phyloP scores from a whole-genome alignment of 164 flowering plant genomes.

The Platanus orientalis region DNA sequence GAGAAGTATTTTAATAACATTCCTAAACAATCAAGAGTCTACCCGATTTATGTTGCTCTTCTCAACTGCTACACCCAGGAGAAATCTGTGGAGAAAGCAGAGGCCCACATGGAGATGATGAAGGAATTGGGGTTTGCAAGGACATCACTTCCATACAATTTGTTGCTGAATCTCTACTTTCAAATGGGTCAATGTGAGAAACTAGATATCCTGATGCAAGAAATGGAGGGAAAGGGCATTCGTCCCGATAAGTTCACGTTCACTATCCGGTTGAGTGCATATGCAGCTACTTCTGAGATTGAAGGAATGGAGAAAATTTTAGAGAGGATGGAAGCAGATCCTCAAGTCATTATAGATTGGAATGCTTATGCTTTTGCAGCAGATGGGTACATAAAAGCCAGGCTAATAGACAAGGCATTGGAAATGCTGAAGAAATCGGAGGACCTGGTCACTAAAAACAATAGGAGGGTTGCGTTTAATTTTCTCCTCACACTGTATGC shows the following conservation, averaged over 20 bases:
- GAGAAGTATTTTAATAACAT: slow-evolving; percentile 34
- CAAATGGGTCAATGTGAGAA: slow-evolving; percentile 32
- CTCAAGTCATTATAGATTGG: slow-evolving; percentile 23
- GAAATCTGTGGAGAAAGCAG: slow-evolving; percentile 35
- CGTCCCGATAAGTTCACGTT: slow-evolving; percentile 24
- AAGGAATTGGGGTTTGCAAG: slow-evolving; percentile 25
- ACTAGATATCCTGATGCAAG: slow-evolving; percentile 32
- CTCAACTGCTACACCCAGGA: slow-evolving; percentile 32
- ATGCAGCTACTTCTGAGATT: slow-evolving; percentile 30
- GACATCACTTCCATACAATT: slow-evolving; percentile 27
- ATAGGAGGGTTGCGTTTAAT: slow-evolving; percentile 16
- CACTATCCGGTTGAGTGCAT: slow-evolving; percentile 28
- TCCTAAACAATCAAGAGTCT: slow-evolving; percentile 14
- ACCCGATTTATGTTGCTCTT: slow-evolving; percentile 32
- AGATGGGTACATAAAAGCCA: slow-evolving; percentile 36
- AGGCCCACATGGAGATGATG: slow-evolving; percentile 32
- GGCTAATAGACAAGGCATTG: slow-evolving; percentile 26
- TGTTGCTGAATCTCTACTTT: slow-evolving; percentile 32
- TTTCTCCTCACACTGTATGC: slow-evolving; percentile 32
- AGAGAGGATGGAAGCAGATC: slow-evolving; percentile 33
- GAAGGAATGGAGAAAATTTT: slow-evolving; percentile 35
- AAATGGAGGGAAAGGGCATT: slow-evolving; percentile 44
- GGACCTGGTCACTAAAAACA: slow-evolving; percentile 5
- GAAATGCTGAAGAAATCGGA: slow-evolving; percentile 25
- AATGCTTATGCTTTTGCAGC: slow-evolving; percentile 33